Evolutionary conservation across 345 rosid genomes (phyloP).

Genomic region (Erucastrum elatum): DNA sequence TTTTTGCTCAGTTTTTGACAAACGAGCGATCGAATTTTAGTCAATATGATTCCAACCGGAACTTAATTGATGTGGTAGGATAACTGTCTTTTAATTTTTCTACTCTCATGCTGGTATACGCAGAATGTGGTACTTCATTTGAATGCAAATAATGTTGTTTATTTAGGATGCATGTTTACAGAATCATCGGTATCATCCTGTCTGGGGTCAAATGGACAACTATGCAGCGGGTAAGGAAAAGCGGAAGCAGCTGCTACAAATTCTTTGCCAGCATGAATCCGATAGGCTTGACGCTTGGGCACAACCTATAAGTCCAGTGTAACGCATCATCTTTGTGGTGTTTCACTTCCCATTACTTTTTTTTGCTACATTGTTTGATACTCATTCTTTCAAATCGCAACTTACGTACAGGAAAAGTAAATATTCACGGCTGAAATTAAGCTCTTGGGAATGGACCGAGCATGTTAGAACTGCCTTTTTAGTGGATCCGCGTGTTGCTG

Average conservation of each 20-base stretch:
- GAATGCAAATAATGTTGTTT: too few species aligned
- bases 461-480: conserved; percentile 71
- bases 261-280: conserved; percentile 88
- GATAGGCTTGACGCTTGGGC: conserved; percentile 97
- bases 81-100: too few species aligned
- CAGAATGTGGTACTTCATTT: too few species aligned
- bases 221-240: too few species aligned
- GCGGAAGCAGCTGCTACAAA: conserved; percentile 78
- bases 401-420: conserved; percentile 50
- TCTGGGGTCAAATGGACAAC: too few species aligned
- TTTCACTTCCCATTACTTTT: background rate
- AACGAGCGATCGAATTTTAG: too few species aligned
- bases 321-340: conserved; percentile 16
- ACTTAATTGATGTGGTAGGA: too few species aligned
- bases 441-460: conserved; percentile 72
- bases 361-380: conserved; percentile 14
- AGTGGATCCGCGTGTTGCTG: conserved; percentile 81
- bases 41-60: too few species aligned
- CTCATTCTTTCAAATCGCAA: conserved; percentile 14
- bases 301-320: conserved; percentile 72
- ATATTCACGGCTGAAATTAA: conserved; percentile 54
- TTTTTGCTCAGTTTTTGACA: too few species aligned
- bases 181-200: too few species aligned
- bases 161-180: too few species aligned
- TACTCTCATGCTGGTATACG: too few species aligned